Evolutionary conservation across 2,329 filamentous ascomycete genomes (phyloP), one percentile per base, ranked within the genome.

Genomic region (Pyrenochaeta sp.): DNA sequence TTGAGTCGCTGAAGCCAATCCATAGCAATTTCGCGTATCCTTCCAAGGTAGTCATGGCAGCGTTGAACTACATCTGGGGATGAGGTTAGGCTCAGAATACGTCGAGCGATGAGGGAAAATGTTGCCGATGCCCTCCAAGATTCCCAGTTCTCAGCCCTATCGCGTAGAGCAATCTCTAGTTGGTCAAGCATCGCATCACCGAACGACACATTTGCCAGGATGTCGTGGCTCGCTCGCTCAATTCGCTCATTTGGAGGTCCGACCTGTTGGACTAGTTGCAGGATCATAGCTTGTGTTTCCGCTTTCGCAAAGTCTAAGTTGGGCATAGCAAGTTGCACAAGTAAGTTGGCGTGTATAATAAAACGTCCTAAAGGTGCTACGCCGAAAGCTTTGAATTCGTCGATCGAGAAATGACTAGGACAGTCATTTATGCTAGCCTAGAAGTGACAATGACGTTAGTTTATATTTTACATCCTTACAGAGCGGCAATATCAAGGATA

Each of bases 311-410:
- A 53, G 28, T 57, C 59, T 15, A 62, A 25, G 1, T 44, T 24
- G 15, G 59, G 83, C 81, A 67, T 81, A 87, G 60, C 60, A 1
- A 63, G 22, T 12, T 63, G 54, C 9, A 50, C 47, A n/a, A 63
- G 36, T 1, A 61, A 49, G 36, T 58, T 61, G 8, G 44, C 34
- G 10, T 52, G 51, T 2, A 49, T 30, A 8, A 87, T 71, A 0
- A 71, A 66, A 19, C 78, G 56, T 0, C 86, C 86, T 1, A 82
- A 67, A 0, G 83, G 79, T 2, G 89, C 61, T 0, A 80, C 67
- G 0, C 79, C 77, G n/a, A 88, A 80, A 0, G 81, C 77, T 50
- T 84, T 83, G 67, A 81, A 89, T 52, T 90, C 86, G 0, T 83
- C 80, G 0, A 86, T 56, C 0, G 82, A 78, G 54, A 90, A 74